These are phyloP conservation scores for Myxozyma nipponensis DNA, from an alignment of 805 yeast species.

Conservation along the genomic window DNA sequence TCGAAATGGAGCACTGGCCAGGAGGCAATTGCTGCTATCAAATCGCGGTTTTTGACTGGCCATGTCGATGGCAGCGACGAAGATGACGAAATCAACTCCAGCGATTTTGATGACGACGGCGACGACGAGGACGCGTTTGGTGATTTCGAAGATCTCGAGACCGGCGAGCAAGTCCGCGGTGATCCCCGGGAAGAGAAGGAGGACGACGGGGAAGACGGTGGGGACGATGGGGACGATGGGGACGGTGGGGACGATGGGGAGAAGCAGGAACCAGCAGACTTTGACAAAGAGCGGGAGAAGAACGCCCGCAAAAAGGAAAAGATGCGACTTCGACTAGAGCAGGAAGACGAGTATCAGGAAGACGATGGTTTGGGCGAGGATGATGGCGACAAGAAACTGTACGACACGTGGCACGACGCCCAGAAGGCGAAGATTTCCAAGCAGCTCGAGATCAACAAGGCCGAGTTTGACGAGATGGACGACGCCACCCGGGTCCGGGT, in stretches of 20 bases:
- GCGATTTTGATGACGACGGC: slow-evolving; percentile 50
- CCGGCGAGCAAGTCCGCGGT: slow-evolving; percentile 41
- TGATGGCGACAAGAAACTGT: slow-evolving; percentile 73
- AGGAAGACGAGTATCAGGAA: slow-evolving; percentile 62
- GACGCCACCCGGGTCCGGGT: slow-evolving; percentile 69
- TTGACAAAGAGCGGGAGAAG: slow-evolving; percentile 70
- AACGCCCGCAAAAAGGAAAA: slow-evolving; percentile 90
- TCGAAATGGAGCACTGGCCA: slow-evolving; percentile 27
- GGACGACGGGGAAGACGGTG: slow-evolving; percentile 25
- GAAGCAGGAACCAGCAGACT: slow-evolving; percentile 18
- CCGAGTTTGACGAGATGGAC: slow-evolving; percentile 62
- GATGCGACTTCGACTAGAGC: slow-evolving; percentile 84
- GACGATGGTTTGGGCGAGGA: slow-evolving; percentile 56
- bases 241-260: slow-evolving; percentile 39
- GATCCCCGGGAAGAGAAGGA: slow-evolving; percentile 43
- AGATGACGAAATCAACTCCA: slow-evolving; percentile 39
- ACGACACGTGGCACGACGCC: slow-evolving; percentile 95
- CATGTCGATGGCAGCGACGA: slow-evolving; percentile 33
- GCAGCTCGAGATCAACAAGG: slow-evolving; percentile 88
- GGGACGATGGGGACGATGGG: slow-evolving; percentile 25
- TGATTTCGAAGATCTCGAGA: slow-evolving; percentile 34
- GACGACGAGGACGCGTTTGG: slow-evolving; percentile 50
- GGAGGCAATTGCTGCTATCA: slow-evolving; percentile 11
- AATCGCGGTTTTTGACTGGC: slow-evolving; percentile 26
- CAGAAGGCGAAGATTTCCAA: slow-evolving; percentile 97